Evolutionary conservation across 2,329 filamentous ascomycete genomes (phyloP).

Genomic region (Hymenoscyphus repandus): DNA sequence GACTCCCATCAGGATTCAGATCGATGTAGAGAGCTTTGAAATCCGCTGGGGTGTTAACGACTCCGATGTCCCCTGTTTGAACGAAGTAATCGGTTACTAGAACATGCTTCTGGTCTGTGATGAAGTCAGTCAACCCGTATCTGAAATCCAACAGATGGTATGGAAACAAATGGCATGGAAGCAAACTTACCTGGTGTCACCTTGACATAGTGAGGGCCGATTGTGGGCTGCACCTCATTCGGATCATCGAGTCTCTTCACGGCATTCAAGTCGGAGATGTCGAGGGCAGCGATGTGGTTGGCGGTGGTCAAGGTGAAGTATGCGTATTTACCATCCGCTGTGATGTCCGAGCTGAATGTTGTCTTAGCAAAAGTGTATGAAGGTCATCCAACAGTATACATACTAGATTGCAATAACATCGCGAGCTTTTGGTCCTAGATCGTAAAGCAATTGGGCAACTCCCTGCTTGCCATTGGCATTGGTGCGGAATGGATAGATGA

Average conservation of each 20-base stretch:
- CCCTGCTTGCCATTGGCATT: constrained; percentile 51
- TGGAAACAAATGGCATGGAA: no score
- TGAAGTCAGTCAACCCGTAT: no score
- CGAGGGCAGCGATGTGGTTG: constrained; percentile 57
- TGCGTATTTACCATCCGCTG: constrained; percentile 50
- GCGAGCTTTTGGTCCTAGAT: constrained; percentile 51
- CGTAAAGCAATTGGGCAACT: constrained; percentile 51
- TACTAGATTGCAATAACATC: constrained; percentile 53
- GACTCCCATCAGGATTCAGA: constrained; percentile 46
- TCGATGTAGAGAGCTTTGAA: constrained; percentile 61
- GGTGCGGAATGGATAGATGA: constrained; percentile 57
- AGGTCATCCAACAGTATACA: background rate
- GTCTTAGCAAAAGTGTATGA: background rate
- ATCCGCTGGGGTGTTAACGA: constrained; percentile 51
- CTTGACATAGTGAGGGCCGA: constrained; percentile 61
- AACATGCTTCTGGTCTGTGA: constrained; percentile 59
- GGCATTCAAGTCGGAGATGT: constrained; percentile 56
- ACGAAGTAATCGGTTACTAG: constrained; percentile 63
- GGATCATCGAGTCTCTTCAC: constrained; percentile 57
- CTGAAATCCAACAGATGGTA: no score
- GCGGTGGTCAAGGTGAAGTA: constrained; percentile 57
- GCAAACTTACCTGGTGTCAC: no score
- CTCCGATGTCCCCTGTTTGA: constrained; percentile 54
- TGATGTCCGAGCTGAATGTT: constrained; percentile 45
- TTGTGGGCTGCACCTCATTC: constrained; percentile 50